A percentile compares a stretch with the other conserved stretches of the same genome.
These are phyloP conservation scores for Adansonia madagascariensis DNA, from an alignment of 441 rosid species.

Conservation along the genomic window DNA sequence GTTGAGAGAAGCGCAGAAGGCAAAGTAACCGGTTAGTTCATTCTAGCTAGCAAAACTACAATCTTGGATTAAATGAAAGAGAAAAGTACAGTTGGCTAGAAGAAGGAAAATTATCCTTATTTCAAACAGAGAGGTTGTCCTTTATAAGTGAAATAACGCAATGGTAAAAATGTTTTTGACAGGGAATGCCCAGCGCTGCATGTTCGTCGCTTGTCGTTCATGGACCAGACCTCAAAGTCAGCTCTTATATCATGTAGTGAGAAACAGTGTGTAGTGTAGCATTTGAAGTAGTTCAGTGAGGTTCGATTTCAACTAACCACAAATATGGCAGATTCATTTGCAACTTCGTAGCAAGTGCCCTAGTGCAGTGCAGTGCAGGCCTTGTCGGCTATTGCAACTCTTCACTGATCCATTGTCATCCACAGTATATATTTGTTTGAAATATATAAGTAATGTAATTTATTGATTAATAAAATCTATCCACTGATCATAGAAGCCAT, in stretches of 20 bases:
- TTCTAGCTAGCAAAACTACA: background rate
- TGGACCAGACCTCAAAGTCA: background rate
- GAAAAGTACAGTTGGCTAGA: background rate
- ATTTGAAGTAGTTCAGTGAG: background rate
- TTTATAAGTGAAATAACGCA: background rate
- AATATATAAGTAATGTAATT: background rate
- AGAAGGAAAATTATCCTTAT: background rate
- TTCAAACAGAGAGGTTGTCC: background rate
- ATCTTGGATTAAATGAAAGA: background rate
- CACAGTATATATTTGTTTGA: background rate
- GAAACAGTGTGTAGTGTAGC: background rate
- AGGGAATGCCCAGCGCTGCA: slow-evolving; percentile 1
- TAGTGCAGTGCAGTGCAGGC: background rate
- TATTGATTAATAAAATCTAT: background rate
- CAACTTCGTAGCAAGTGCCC: background rate
- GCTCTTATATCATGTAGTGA: background rate
- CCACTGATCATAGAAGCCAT: background rate
- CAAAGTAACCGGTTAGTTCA: background rate
- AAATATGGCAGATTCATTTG: background rate
- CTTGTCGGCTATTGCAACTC: background rate
- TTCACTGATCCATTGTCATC: background rate
- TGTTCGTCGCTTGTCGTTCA: background rate
- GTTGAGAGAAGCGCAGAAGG: background rate
- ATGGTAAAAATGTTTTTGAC: background rate
- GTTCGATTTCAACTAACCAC: background rate